Conservation (phyloP, 306 rosid species). For the Begonia fuchsioides region DNA sequence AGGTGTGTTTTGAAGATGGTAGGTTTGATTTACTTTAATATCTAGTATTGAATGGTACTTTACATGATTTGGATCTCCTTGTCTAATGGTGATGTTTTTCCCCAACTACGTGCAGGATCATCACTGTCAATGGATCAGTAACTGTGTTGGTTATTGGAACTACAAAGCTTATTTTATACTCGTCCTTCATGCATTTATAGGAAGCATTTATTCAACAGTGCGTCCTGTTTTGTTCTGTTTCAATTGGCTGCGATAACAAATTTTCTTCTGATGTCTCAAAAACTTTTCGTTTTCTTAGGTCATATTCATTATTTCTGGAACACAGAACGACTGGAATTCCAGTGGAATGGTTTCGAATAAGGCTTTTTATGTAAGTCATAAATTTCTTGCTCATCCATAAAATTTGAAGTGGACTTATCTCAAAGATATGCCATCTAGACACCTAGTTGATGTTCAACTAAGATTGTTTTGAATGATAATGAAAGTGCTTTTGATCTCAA, state of each 20-base stretch:
- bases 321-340: conserved; percentile 46
- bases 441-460: no score
- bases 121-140: conserved; percentile 83
- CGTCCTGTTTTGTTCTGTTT: conserved; percentile 14
- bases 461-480: no score
- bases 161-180: conserved; percentile 65
- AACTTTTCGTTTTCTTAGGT: conserved; percentile 7
- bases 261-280: conserved; percentile 1
- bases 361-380: conserved; percentile 51
- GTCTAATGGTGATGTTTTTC: not conserved
- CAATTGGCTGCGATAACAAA: not conserved
- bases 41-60: no score
- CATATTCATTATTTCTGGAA: conserved; percentile 21
- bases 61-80: not conserved
- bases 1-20: conserved; percentile 92
- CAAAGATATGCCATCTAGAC: no score
- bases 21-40: conserved; percentile 20
- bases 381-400: not conserved
- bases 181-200: conserved; percentile 34
- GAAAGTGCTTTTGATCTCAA: no score
- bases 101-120: conserved; percentile 53
- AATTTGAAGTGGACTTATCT: no score
- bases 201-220: conserved; percentile 53
- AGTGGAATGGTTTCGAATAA: conserved; percentile 20
- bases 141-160: conserved; percentile 88